Percentiles rank a stretch among this genome's conserved stretches.
Evolutionary conservation across 768 basidiomycete genomes (phyloP).

Genomic region (Lepiota brunneoincarnata): DNA sequence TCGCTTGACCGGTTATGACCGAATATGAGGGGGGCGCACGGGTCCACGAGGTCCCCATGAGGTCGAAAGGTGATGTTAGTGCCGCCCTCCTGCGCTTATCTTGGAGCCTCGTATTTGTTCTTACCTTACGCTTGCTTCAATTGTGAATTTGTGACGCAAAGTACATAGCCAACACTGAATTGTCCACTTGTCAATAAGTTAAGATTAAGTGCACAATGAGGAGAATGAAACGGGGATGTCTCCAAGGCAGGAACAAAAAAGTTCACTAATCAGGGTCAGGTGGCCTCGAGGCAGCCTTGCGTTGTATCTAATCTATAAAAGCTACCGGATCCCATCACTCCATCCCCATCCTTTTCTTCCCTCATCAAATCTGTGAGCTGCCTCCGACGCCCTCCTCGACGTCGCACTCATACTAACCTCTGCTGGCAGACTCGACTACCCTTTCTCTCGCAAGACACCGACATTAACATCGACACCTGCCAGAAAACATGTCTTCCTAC

Average conservation of each 20-base stretch:
- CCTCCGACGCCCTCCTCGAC: conserved; percentile 1
- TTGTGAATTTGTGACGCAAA: not conserved
- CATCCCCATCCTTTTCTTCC: conserved; percentile 14
- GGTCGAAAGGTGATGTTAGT: conserved; percentile 1
- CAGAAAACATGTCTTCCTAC: conserved; percentile 16
- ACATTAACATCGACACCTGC: not conserved
- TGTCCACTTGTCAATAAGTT: not conserved
- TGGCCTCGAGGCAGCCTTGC: conserved; percentile 47
- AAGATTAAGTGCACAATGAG: not conserved
- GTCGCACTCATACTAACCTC: not conserved
- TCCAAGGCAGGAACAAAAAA: conserved; percentile 7
- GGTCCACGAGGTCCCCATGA: conserved; percentile 9
- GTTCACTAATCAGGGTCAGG: conserved; percentile 16
- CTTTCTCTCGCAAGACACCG: conserved; percentile 5
- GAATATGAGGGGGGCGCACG: not conserved
- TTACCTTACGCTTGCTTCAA: not conserved
- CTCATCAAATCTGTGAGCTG: conserved; percentile 17
- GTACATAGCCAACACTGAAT: not conserved
- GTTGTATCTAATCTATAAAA: conserved; percentile 27
- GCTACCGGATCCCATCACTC: conserved; percentile 16
- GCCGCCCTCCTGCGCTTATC: not conserved
- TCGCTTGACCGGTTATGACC: not conserved
- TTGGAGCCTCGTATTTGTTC: not conserved
- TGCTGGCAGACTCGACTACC: conserved; percentile 1
- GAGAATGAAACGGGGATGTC: not conserved